Conservation (phyloP, 208 protist species). For the Trypanosomatidae sp. region DNA sequence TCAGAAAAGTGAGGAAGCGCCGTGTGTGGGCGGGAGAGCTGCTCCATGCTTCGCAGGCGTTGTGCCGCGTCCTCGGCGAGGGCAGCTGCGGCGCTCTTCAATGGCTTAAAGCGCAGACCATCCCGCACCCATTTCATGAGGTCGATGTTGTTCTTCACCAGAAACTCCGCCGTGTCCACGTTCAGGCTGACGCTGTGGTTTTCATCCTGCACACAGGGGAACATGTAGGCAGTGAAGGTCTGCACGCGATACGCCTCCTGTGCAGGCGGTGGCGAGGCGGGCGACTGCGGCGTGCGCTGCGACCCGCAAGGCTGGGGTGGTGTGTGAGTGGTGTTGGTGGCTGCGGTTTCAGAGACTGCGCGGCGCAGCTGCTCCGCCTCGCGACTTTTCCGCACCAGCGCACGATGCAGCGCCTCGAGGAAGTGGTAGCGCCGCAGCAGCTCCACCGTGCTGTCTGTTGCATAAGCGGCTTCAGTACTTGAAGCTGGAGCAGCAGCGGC, state of each 20-base stretch:
- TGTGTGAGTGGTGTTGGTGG: no score
- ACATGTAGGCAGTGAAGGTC: constrained; percentile 63
- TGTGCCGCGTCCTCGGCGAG: constrained; percentile 6
- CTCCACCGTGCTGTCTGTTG: not conserved
- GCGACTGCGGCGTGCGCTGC: no score
- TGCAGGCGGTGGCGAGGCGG: no score
- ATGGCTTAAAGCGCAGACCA: constrained; percentile 43
- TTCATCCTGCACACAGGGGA: constrained; percentile 22
- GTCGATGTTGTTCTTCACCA: constrained; percentile 64
- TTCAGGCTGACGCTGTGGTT: constrained; percentile 34
- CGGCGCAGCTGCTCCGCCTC: no score
- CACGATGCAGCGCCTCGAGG: constrained; percentile 21
- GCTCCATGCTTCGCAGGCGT: not conserved
- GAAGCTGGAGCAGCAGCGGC: not conserved
- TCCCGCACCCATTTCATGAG: constrained; percentile 54
- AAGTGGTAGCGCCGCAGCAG: constrained; percentile 4
- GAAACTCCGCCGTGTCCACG: constrained; percentile 48
- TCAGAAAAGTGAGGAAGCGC: constrained; percentile 10
- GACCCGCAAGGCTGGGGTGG: no score
- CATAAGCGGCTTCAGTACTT: not conserved
- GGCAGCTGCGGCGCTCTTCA: constrained; percentile 21
- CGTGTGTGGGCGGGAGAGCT: constrained; percentile 7
- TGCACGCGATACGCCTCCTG: no score
- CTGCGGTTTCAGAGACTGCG: no score
- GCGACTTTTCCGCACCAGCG: no score